Base-by-base conservation (phyloP, 345 rosid species). In the Iberis pinnata region DNA sequence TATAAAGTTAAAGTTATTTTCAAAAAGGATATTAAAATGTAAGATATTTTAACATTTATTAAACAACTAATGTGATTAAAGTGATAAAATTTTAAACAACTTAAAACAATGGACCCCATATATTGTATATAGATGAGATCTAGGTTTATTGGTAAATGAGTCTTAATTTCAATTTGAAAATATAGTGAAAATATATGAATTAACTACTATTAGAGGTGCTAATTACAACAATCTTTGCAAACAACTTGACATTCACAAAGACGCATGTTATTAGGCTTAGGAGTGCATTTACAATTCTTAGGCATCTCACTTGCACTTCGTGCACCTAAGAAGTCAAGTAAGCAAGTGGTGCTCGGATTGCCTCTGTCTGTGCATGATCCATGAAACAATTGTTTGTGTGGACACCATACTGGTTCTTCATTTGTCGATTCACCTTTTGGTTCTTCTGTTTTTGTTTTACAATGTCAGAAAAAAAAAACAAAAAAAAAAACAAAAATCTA, bases 281-380 rank as follows among this genome's bases (percentile, higher is more conserved):
- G 49, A 39, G 54, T 63, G 49, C 68, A 63, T 4, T 9, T 54
- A n/a, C 61, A 63, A 12, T 62, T 53, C 9, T 29, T 54, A 46
- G 55, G 61, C 61, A 55, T 53, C 41, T 25, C 54, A 44, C 48
- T 36, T 26, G 53, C 61, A 29, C 54, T 27, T 53, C 60, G 26
- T 13, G 18, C 18, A 36, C 18, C 54, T 25, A 37, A 63, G 13
- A 54, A 36, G 19, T 63, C 67, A 7, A 51, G 58, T 2, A 61
- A 25, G 43, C 67, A 62, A 35, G 59, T 62, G 2, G 4, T 12
- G 0, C 1, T 1, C n/a, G 67, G 67, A 18, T 46, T 52, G 22
- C 67, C 53, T 62, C 29, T 62, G 29, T 52, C 53, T 52, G 67
- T 62, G 53, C 67, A 62, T 52, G 67, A 62, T 24, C 67, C 67